Evolutionary conservation across 2,329 filamentous ascomycete genomes (phyloP).

Genomic region (Daldinia sp.): DNA sequence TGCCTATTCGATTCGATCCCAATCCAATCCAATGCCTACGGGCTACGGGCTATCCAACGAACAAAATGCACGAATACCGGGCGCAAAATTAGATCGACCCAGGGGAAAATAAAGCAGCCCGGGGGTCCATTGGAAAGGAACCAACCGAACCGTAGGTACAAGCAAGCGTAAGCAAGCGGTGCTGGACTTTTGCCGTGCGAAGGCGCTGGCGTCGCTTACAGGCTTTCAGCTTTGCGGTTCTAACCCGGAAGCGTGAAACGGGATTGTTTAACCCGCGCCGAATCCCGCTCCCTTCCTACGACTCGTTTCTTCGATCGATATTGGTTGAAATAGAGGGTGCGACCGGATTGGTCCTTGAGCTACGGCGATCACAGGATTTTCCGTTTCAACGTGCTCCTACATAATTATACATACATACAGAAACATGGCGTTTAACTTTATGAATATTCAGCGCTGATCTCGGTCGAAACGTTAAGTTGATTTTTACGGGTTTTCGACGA

Average conservation of each 20-base stretch:
- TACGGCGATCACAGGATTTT: neutral
- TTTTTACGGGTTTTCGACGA: neutral
- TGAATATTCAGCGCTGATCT: neutral
- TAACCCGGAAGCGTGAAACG: neutral
- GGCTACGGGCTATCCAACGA: neutral
- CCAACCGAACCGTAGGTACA: too few relatives aligned
- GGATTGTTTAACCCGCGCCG: neutral
- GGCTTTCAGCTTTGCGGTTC: neutral
- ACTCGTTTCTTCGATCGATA: neutral
- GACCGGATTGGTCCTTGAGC: neutral
- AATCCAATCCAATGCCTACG: neutral
- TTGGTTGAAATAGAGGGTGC: neutral
- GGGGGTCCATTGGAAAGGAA: too few relatives aligned
- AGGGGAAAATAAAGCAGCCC: neutral
- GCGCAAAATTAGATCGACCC: neutral
- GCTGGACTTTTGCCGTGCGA: conserved; percentile 9
- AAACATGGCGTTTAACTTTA: too few relatives aligned
- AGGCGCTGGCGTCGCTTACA: neutral
- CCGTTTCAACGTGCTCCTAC: neutral
- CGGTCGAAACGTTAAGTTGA: neutral
- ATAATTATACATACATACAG: too few relatives aligned
- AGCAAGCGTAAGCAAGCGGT: neutral
- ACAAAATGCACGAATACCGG: neutral
- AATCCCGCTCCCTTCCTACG: neutral
- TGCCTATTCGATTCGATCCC: neutral